A percentile compares a stretch with the other conserved stretches of the same genome.
These are phyloP conservation scores for Candida parachauliodes DNA, from an alignment of 805 yeast species.

Conservation along the genomic window DNA sequence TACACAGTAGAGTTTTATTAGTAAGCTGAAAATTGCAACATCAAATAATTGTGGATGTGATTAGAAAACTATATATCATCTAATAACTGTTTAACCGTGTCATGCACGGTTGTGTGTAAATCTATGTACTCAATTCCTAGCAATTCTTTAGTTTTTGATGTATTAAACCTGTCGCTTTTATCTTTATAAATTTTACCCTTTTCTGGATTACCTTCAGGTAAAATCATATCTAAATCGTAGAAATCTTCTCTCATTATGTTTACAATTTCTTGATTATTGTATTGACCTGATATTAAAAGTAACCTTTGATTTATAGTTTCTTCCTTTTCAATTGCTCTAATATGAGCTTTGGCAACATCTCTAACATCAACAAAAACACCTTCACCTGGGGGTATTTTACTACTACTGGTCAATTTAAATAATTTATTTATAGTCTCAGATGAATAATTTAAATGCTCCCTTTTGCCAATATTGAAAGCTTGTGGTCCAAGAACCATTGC, in stretches of 20 bases:
- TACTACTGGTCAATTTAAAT: constrained; percentile 27
- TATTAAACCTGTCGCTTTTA: constrained; percentile 18
- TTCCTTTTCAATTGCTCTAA: constrained; percentile 32
- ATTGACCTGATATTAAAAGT: constrained; percentile 24
- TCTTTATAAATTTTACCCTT: constrained; percentile 23
- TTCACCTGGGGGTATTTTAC: constrained; percentile 16
- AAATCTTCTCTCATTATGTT: constrained; percentile 34
- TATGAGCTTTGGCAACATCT: constrained; percentile 29
- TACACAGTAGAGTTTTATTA: too few relatives aligned
- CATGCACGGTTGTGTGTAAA: constrained; percentile 40
- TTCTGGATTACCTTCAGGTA: constrained; percentile 40
- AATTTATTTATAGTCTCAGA: constrained; percentile 26
- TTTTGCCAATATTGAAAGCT: constrained; percentile 24
- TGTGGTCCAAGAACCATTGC: constrained; percentile 40
- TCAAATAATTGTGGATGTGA: too few relatives aligned
- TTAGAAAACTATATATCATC: constrained; percentile 33
- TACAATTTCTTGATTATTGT: constrained; percentile 14
- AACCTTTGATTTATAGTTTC: constrained; percentile 21
- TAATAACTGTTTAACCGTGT: constrained; percentile 38
- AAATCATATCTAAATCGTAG: constrained; percentile 40
- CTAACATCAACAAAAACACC: constrained; percentile 22
- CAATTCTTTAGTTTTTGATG: constrained; percentile 27
- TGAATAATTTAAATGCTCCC: constrained; percentile 26
- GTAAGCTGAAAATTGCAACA: constrained; percentile 18
- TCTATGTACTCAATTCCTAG: constrained; percentile 36